Evolutionary conservation across 169 alveolate genomes (phyloP).

Genomic region (Pseudocohnilembus persalinus): DNA sequence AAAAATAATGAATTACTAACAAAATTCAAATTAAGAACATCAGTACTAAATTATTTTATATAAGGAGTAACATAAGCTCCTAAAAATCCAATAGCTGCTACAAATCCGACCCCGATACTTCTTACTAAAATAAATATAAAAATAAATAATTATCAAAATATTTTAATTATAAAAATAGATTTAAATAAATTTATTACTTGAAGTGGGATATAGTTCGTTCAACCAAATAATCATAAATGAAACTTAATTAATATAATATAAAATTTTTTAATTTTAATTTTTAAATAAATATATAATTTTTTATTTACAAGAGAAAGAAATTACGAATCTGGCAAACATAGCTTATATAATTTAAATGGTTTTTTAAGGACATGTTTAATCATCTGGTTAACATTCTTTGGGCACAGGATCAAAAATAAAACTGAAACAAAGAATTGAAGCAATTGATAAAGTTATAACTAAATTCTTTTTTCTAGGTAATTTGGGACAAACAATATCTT

Average conservation of each 20-base stretch:
- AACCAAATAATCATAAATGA: background rate
- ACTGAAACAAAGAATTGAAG: constrained; percentile 8
- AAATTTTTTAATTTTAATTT: no score
- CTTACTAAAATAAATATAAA: no score
- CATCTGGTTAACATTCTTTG: background rate
- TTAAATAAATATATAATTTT: no score
- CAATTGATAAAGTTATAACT: background rate
- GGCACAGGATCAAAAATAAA: constrained; percentile 4
- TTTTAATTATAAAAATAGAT: no score
- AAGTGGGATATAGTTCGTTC: background rate
- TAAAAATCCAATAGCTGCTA: constrained; percentile 7
- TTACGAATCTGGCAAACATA: background rate
- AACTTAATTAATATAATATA: background rate
- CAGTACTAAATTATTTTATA: background rate
- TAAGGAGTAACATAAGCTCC: constrained; percentile 7
- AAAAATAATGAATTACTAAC: background rate
- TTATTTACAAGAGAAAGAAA: background rate
- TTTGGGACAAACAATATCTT: constrained; percentile 6
- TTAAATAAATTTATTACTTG: background rate
- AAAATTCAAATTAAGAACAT: no score
- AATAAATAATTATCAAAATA: no score
- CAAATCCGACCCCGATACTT: constrained; percentile 11
- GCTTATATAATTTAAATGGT: background rate
- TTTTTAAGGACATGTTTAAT: background rate
- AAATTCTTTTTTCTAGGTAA: constrained; percentile 2